Percentiles rank a stretch among this genome's conserved stretches.
Evolutionary conservation across 2,329 filamentous ascomycete genomes (phyloP).

Genomic region (Hortaea werneckii): DNA sequence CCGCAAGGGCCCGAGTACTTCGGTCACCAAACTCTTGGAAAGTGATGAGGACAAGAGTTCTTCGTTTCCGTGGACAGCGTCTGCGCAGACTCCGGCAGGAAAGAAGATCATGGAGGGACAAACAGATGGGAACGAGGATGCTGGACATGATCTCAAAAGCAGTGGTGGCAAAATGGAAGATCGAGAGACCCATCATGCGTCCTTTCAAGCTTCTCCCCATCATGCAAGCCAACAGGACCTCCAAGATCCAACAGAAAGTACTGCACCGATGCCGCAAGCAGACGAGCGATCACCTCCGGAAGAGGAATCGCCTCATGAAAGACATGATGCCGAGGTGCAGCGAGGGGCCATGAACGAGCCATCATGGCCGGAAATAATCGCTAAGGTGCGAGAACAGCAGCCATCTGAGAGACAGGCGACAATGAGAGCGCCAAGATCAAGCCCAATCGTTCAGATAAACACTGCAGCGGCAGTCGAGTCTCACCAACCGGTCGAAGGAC

Average conservation of each 20-base stretch:
- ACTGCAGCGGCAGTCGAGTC: background rate
- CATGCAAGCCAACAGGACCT: too few species aligned
- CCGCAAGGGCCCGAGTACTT: background rate
- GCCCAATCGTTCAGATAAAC: background rate
- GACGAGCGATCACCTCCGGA: too few species aligned
- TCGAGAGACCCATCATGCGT: too few species aligned
- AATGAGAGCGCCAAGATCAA: background rate
- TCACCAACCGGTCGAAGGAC: background rate
- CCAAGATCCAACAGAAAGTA: too few species aligned
- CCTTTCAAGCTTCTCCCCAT: too few species aligned
- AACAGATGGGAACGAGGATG: background rate
- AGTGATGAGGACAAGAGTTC: conserved; percentile 12
- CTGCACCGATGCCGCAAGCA: too few species aligned
- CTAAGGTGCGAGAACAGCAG: background rate
- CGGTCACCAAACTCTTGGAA: background rate
- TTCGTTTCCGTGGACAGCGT: conserved; percentile 18
- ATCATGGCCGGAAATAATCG: background rate
- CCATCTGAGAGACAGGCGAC: background rate
- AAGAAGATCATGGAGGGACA: background rate
- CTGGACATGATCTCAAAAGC: too few species aligned
- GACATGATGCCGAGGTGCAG: too few species aligned
- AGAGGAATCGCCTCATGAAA: too few species aligned
- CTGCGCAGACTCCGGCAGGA: conserved; percentile 6
- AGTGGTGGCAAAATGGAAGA: background rate
- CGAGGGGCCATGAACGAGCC: background rate